Percentiles rank a stretch among this genome's conserved stretches.
Conservation (phyloP, 371 early-diverging fungal genomes). For the Saksenaea vasiformis region DNA sequence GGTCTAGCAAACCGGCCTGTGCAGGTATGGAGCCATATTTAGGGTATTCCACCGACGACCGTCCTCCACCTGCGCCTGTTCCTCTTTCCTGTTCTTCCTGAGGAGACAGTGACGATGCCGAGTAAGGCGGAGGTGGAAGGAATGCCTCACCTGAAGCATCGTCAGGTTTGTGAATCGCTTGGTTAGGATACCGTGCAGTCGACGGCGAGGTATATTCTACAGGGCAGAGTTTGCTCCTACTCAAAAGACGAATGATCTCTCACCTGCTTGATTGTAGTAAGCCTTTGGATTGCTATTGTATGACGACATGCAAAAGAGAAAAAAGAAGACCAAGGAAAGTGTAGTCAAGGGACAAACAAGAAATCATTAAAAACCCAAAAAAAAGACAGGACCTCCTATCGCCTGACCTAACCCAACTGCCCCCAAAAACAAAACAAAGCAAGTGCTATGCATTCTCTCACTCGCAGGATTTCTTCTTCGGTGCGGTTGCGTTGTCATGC, state of each 20-base stretch:
- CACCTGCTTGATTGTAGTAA: slow-evolving; percentile 23
- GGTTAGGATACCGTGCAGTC: not conserved
- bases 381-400: too few relatives aligned
- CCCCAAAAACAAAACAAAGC: too few relatives aligned
- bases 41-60: not conserved
- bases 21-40: slow-evolving; percentile 5
- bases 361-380: not conserved
- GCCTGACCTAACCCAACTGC: too few relatives aligned
- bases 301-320: slow-evolving; percentile 13
- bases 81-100: too few relatives aligned
- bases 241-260: not conserved
- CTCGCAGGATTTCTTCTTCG: not conserved
- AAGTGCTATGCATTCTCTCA: too few relatives aligned
- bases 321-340: slow-evolving; percentile 1
- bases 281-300: slow-evolving; percentile 17
- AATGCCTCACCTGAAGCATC: not conserved
- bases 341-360: not conserved
- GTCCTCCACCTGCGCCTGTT: too few relatives aligned
- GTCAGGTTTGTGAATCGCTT: not conserved
- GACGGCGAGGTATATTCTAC: not conserved
- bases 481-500: too few relatives aligned
- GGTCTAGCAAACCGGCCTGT: not conserved
- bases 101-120: not conserved
- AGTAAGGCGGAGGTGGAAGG: not conserved
- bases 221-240: not conserved